These are phyloP conservation scores for Hyaloscypha finlandica DNA, from an alignment of 495 filamentous ascomycete species.

Conservation along the genomic window DNA sequence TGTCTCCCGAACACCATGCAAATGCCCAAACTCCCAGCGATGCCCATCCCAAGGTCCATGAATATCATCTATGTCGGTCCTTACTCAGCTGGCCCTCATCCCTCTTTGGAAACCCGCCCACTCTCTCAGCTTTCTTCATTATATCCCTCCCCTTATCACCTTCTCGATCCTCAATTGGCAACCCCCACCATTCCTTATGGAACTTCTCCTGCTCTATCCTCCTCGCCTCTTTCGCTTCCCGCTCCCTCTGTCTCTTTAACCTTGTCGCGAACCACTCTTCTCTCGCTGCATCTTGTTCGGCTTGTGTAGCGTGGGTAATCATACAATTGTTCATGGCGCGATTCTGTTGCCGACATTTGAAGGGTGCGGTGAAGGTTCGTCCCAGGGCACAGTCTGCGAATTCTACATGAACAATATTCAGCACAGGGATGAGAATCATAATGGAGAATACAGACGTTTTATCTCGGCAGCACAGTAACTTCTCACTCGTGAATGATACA, in stretches of 20 bases:
- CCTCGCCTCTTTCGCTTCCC: conserved; percentile 59
- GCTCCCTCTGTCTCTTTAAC: conserved; percentile 63
- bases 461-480: conserved; percentile 80
- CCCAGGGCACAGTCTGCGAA: conserved; percentile 84
- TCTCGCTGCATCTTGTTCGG: conserved; percentile 83
- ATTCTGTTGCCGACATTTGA: conserved; percentile 76
- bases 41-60: conserved; percentile 2
- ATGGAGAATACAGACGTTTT: conserved; percentile 43
- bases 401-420: conserved; percentile 15
- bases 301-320: conserved; percentile 77
- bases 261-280: conserved; percentile 89
- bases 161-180: conserved; percentile 48
- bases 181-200: conserved; percentile 60
- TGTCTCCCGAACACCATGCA: conserved; percentile 19
- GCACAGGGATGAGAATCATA: neutral
- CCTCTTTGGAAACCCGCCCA: conserved; percentile 34
- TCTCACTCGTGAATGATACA: conserved; percentile 88
- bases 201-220: conserved; percentile 59
- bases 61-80: conserved; percentile 31
- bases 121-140: conserved; percentile 31
- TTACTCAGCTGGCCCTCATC: conserved; percentile 33
- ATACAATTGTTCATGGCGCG: conserved; percentile 93
- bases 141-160: conserved; percentile 40
- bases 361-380: conserved; percentile 82
- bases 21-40: conserved; percentile 20